A percentile compares a stretch with the other conserved stretches of the same genome.
Conservation (phyloP, 164 flowering plant genomes). For the Magnolia changhungtana region DNA sequence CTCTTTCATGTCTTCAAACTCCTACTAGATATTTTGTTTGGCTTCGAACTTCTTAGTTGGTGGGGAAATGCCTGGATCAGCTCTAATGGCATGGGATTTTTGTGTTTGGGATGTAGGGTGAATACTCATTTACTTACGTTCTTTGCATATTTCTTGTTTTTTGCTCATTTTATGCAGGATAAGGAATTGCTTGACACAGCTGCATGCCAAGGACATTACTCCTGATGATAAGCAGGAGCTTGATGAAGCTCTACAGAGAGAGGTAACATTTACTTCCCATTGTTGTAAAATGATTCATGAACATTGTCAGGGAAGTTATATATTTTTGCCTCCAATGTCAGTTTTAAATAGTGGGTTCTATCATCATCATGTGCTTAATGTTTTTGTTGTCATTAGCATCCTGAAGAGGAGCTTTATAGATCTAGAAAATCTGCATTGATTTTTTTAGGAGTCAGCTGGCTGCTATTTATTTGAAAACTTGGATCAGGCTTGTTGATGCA, state of each 20-base stretch:
- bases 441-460: no score
- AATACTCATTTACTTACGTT: not conserved
- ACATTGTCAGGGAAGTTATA: not conserved
- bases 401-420: not conserved
- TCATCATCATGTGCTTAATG: not conserved
- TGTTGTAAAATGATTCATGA: not conserved
- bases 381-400: not conserved
- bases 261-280: conserved; percentile 42
- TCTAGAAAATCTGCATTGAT: no score
- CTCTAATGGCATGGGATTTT: not conserved
- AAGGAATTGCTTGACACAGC: conserved; percentile 75
- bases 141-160: not conserved
- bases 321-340: not conserved
- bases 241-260: conserved; percentile 96
- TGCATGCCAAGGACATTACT: conserved; percentile 92
- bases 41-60: not conserved
- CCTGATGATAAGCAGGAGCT: conserved; percentile 99
- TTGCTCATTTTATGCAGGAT: conserved; percentile 45
- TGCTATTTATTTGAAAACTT: no score
- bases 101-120: not conserved
- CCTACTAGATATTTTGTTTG: not conserved
- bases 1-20: not conserved
- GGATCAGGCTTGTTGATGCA: no score
- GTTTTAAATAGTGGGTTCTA: not conserved
- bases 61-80: not conserved